These are phyloP conservation scores for Meira nashicola DNA, from an alignment of 1,284 basidiomycete species.

Conservation along the genomic window DNA sequence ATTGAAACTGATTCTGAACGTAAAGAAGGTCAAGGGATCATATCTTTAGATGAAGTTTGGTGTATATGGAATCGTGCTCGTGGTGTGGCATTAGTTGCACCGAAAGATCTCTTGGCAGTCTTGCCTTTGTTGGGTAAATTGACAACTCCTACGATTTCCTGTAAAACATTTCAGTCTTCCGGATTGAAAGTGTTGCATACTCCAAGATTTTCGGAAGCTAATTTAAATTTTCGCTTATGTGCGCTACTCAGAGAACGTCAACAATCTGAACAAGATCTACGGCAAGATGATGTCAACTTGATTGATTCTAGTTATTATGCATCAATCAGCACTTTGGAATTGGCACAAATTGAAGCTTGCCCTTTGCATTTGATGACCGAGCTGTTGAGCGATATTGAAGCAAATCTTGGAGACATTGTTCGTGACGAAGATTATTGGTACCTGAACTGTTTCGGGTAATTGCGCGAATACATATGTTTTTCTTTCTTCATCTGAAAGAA, in stretches of 20 bases:
- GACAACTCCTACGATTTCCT: conserved; percentile 67
- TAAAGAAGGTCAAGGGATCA: conserved; percentile 54
- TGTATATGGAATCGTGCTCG: conserved; percentile 93
- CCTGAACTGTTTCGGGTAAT: neutral
- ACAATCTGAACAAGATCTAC: neutral
- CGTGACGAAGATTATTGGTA: conserved; percentile 30
- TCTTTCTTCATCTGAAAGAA: too few relatives aligned
- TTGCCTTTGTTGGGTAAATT: conserved; percentile 65
- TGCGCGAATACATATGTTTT: neutral
- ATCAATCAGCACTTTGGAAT: conserved; percentile 28
- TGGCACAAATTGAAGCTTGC: conserved; percentile 33
- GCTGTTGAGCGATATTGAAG: conserved; percentile 40
- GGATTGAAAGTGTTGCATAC: conserved; percentile 80
- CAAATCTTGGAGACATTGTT: conserved; percentile 26
- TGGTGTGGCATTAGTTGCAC: conserved; percentile 88
- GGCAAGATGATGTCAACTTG: neutral
- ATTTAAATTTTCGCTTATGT: conserved; percentile 13
- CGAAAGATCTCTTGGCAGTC: conserved; percentile 71
- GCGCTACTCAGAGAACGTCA: neutral
- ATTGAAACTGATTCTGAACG: conserved; percentile 43
- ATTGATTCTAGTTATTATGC: conserved; percentile 20
- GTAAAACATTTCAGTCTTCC: conserved; percentile 63
- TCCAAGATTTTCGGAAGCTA: conserved; percentile 57
- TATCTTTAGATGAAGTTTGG: conserved; percentile 92
- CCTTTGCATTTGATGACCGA: conserved; percentile 38